Conservation (phyloP, 164 flowering plant genomes). For the Nymphaea colorata region DNA sequence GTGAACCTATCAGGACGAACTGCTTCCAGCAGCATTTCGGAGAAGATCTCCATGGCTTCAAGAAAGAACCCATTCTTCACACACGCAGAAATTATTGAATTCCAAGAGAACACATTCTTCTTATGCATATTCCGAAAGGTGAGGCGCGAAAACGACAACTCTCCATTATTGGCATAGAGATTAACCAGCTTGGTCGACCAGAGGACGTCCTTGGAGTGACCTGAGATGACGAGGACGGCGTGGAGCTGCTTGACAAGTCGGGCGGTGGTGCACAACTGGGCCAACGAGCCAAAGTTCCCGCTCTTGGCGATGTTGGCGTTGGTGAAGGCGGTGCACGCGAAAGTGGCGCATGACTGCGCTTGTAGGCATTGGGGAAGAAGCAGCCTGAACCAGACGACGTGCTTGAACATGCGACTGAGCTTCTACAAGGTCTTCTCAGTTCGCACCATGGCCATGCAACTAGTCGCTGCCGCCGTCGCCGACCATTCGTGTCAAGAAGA, state of each 20-base stretch:
- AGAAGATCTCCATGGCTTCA: conserved; percentile 31
- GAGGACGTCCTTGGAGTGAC: conserved; percentile 26
- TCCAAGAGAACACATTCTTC: conserved; percentile 54
- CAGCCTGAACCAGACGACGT: not conserved
- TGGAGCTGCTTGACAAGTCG: conserved; percentile 38
- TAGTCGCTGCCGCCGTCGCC: too few species aligned
- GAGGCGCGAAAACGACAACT: conserved; percentile 23
- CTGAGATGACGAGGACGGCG: conserved; percentile 44
- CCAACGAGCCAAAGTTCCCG: not conserved
- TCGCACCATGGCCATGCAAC: too few species aligned
- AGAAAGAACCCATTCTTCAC: conserved; percentile 30
- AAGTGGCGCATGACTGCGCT: too few species aligned
- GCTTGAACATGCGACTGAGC: not conserved
- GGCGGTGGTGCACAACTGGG: conserved; percentile 23
- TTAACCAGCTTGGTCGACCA: conserved; percentile 47
- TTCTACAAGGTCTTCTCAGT: too few species aligned
- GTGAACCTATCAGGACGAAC: conserved; percentile 56
- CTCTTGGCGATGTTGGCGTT: not conserved
- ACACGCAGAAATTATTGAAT: conserved; percentile 51
- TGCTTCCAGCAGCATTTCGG: conserved; percentile 8
- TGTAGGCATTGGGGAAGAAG: not conserved
- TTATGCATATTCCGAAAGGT: conserved; percentile 30
- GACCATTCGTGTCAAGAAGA: too few species aligned
- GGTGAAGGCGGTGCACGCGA: not conserved
- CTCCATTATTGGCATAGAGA: conserved; percentile 39